phyloP scores from a whole-genome alignment of 2,329 filamentous ascomycete species.

The Fonsecaea multimorphosa region DNA sequence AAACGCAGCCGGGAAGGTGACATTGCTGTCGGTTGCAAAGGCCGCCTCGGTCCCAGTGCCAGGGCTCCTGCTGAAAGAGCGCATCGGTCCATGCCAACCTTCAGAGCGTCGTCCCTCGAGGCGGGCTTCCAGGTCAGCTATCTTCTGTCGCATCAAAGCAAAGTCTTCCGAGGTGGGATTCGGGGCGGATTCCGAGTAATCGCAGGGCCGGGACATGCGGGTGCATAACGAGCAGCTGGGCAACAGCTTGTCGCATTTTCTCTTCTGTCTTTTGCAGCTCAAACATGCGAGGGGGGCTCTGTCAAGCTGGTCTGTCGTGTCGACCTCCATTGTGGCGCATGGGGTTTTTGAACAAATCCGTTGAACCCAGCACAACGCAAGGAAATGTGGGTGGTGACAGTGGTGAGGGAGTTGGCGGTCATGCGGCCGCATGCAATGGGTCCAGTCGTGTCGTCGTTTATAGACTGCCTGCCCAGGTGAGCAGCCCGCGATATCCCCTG shows the following conservation, averaged over 20 bases:
- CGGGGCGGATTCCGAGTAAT: constrained; percentile 35
- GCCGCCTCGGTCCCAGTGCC: constrained; percentile 13
- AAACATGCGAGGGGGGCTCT: constrained; percentile 51
- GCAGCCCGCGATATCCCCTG: not conserved
- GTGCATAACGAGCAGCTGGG: constrained; percentile 57
- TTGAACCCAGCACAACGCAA: not conserved
- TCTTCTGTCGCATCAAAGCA: constrained; percentile 33
- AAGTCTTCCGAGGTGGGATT: constrained; percentile 35
- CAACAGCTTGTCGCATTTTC: constrained; percentile 59
- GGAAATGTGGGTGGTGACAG: not conserved
- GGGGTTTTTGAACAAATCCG: not conserved
- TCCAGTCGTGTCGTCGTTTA: not conserved
- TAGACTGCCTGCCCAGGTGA: not conserved
- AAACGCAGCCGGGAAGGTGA: constrained; percentile 35
- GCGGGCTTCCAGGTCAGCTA: constrained; percentile 35
- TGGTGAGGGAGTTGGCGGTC: constrained; percentile 7
- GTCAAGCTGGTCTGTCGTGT: constrained; percentile 17
- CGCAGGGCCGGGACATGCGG: constrained; percentile 41
- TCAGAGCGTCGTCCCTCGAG: constrained; percentile 31
- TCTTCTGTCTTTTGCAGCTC: constrained; percentile 57
- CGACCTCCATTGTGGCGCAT: constrained; percentile 23
- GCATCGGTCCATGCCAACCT: constrained; percentile 31
- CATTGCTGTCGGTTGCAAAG: constrained; percentile 12
- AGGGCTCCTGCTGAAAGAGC: constrained; percentile 25
- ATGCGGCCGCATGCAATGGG: constrained; percentile 6